These are phyloP conservation scores for Fusarium sp. DNA, from an alignment of 2,329 filamentous ascomycete genomes.

Conservation along the genomic window DNA sequence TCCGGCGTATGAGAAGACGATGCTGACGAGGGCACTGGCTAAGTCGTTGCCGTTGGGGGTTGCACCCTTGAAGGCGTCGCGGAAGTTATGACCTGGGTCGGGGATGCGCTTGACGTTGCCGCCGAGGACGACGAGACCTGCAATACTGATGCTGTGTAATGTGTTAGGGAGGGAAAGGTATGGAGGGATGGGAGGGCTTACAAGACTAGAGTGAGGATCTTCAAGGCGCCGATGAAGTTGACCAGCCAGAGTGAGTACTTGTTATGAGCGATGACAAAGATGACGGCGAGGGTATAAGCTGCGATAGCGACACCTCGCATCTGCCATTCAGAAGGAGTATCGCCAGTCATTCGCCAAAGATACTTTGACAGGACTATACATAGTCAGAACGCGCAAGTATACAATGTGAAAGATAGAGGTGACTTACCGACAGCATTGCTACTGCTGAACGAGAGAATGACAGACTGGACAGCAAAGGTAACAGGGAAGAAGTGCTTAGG, in stretches of 20 bases:
- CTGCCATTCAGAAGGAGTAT: constrained; percentile 68
- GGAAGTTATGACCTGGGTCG: constrained; percentile 52
- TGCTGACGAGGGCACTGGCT: constrained; percentile 64
- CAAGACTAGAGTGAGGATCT: constrained; percentile 72
- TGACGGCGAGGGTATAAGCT: constrained; percentile 68
- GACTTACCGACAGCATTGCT: constrained; percentile 67
- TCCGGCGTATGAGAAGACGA: constrained; percentile 69
- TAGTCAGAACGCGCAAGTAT: neutral
- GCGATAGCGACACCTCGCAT: constrained; percentile 74
- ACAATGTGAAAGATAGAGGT: fast-evolving
- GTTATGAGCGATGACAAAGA: constrained; percentile 68
- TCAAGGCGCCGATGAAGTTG: constrained; percentile 69
- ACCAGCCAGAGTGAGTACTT: constrained; percentile 66
- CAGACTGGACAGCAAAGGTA: constrained; percentile 72
- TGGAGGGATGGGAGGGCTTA: fast-evolving
- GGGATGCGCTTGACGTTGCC: constrained; percentile 48
- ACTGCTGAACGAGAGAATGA: constrained; percentile 73
- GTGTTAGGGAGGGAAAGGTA: neutral
- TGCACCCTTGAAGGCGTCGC: constrained; percentile 51
- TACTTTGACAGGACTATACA: constrained; percentile 69
- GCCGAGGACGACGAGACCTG: constrained; percentile 70
- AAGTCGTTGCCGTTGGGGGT: constrained; percentile 53
- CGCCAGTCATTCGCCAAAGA: constrained; percentile 67
- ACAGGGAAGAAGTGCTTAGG: constrained; percentile 74
- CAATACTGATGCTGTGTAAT: constrained; percentile 59